Evolutionary conservation across 176 grass and related monocot species (phyloP), one percentile per base, ranked within the genome.

Genomic region (Bromus sterilis): DNA sequence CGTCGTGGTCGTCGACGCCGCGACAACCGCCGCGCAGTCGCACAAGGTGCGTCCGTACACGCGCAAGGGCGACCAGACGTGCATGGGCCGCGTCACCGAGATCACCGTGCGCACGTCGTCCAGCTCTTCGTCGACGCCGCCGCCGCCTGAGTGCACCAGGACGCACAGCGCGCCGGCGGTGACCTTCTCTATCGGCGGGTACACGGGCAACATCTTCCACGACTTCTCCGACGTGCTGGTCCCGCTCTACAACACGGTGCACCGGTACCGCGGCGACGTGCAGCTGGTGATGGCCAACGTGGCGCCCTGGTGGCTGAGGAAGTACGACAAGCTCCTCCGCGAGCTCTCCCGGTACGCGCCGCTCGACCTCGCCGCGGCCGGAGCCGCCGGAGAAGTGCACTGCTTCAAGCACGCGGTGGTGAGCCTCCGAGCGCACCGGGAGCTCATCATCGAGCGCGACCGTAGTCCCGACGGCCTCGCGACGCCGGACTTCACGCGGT

Each of bases 181-280:
- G 9, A 73, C 87, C 26, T 99, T 99, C 82, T 91, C 96, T 1
- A 86, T 90, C 35, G 87, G 91, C 78, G 96, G 96, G 23, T 95
- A 99, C 90, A 91, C 96, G 3, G 96, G 96, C 29, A 95, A 99
- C 83, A 90, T 99, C 70, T 99, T 99, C 87, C 96, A 99, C 85
- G 96, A 99, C 91, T 99, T 99, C 88, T 91, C 91, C 40, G 93
- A 99, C 83, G 90, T 99, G 57, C 68, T 99, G 0, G 84, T 99
- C 10, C 96, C 96, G 16, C 85, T 99, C 5, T 99, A 82, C 90
- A 86, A 89, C 56, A 91, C 90, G 5, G 84, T 49, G 41, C 76
- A 31, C 14, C 86, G 85, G 1, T 88, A 91, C 59, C 0, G 40
- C 21, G 87, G 96, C 43, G 85, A 93, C 15, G 91, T 95, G 53